Evolutionary conservation across 2,329 filamentous ascomycete species (phyloP), one percentile per base, ranked within the genome.

Genomic region (Cryphonectria japonica): DNA sequence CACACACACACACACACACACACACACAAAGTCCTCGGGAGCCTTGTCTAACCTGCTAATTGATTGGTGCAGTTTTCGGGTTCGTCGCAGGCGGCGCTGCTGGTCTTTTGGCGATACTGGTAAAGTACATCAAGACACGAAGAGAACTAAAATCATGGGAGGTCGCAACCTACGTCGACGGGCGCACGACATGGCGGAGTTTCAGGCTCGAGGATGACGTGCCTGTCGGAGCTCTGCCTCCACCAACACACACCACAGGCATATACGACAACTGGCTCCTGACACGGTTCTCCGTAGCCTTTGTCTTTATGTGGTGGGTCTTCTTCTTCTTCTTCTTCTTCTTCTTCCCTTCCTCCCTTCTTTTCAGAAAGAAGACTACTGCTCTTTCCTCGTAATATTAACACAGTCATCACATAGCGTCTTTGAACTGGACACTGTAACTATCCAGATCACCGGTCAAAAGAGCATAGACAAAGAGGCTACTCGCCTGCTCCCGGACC

Each of bases 401-500:
- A 64, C 52, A 16, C 1, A 50, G 22, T 3, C 8, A 39, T 39
- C 37, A 13, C 37, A 37, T 60, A 72, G 71, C 65, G 37, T 72
- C 11, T 72, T 72, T 43, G 65, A 70, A 34, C 63, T 68, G 6
- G 69, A 69, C 26, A 72, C 52, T 16, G 16, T 70, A 13, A 50
- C 59, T 7, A 59, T 69, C 39, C 66, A 63, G 22, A 39, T 72
- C 22, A 46, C 68, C 3, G 68, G 59, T 2, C 69, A 62, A 3
- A 62, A 62, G 9, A 41, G 61, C 34, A 85, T 76, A 63, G 71
- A 81, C 77, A 73, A 82, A 80, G 73, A 85, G 78, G 68, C 66
- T 37, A 14, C 57, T 43, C 57, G 39, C 9, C 54, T 61, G 19
- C 43, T 41, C 8, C 72, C 72, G 8, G 66, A 73, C 62, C 41